Evolutionary conservation across 2,329 filamentous ascomycete species (phyloP).

Genomic region (Sporothrix brunneoviolacea): DNA sequence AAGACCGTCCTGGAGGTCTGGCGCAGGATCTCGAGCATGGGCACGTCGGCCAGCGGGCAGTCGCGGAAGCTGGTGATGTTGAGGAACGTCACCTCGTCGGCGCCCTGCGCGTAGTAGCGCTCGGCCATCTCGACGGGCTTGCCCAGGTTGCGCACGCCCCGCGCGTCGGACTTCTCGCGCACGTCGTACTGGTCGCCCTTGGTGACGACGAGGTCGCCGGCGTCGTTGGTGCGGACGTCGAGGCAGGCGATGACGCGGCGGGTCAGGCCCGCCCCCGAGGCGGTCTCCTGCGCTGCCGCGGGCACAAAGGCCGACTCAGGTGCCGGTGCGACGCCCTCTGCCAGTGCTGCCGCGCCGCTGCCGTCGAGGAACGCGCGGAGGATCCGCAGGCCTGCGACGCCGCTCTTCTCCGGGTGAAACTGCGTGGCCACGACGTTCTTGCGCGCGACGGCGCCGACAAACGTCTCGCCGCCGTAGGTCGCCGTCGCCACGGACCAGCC

Average conservation of each 20-base stretch:
- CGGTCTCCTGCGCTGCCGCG: too few relatives aligned
- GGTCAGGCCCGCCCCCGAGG: conserved; percentile 59
- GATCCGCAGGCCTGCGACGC: conserved; percentile 76
- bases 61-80: conserved; percentile 99
- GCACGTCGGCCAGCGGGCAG: conserved; percentile 82
- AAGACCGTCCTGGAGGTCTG: conserved; percentile 87
- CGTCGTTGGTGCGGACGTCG: conserved; percentile 89
- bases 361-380: conserved; percentile 83
- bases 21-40: conserved; percentile 91
- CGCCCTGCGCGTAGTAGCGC: conserved; percentile 92
- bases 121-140: conserved; percentile 94
- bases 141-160: conserved; percentile 80
- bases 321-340: conserved; percentile 20
- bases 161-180: conserved; percentile 67
- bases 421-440: conserved; percentile 87
- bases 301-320: too few relatives aligned
- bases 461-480: conserved; percentile 79
- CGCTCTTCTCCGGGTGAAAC: conserved; percentile 97
- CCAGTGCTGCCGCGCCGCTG: conserved; percentile 48
- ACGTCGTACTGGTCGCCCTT: conserved; percentile 99
- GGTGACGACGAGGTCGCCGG: conserved; percentile 91
- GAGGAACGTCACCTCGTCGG: conserved; percentile 93
- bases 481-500: conserved; percentile 93
- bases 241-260: conserved; percentile 90
- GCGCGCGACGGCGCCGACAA: conserved; percentile 82